Percentiles rank a stretch among this genome's conserved stretches.
Conservation (phyloP, 257 asterid genomes). For the Fraxinus americana region DNA sequence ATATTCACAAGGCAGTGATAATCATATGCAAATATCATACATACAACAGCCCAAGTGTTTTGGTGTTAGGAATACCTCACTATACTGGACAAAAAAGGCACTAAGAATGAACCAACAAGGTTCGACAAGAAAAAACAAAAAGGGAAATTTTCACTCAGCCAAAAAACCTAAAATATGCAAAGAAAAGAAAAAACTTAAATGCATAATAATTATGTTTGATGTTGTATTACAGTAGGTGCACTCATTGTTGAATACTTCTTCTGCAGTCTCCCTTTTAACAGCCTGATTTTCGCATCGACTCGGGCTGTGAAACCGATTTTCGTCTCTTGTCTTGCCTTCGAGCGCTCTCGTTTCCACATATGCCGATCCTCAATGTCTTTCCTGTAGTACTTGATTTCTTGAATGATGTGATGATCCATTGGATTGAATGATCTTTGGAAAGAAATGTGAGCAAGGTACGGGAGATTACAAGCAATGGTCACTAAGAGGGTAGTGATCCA, state of each 20-base stretch:
- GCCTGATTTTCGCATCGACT: slow-evolving; percentile 92
- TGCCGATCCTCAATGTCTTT: slow-evolving; percentile 80
- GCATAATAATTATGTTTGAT: not conserved
- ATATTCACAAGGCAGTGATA: slow-evolving; percentile 5
- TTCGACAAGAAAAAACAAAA: not conserved
- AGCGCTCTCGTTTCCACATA: slow-evolving; percentile 85
- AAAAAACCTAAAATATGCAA: not conserved
- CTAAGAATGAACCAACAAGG: slow-evolving; percentile 1
- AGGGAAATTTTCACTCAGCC: not conserved
- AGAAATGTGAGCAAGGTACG: slow-evolving; percentile 77
- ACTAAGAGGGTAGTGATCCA: slow-evolving; percentile 83
- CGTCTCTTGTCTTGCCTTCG: slow-evolving; percentile 77
- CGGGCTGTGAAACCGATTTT: slow-evolving; percentile 92
- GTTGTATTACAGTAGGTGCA: slow-evolving; percentile 23
- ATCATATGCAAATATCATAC: not conserved
- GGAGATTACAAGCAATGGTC: slow-evolving; percentile 67
- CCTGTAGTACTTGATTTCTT: slow-evolving; percentile 80
- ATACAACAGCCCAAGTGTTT: not conserved
- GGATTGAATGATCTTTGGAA: slow-evolving; percentile 82
- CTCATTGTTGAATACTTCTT: slow-evolving; percentile 61
- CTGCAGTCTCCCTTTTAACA: slow-evolving; percentile 67
- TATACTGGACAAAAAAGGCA: not conserved
- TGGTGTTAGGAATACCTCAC: not conserved
- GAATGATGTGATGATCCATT: slow-evolving; percentile 92
- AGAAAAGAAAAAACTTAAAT: not conserved